Base-by-base conservation (phyloP, 2,329 filamentous ascomycete species). In the Coniochaeta prunicola region DNA sequence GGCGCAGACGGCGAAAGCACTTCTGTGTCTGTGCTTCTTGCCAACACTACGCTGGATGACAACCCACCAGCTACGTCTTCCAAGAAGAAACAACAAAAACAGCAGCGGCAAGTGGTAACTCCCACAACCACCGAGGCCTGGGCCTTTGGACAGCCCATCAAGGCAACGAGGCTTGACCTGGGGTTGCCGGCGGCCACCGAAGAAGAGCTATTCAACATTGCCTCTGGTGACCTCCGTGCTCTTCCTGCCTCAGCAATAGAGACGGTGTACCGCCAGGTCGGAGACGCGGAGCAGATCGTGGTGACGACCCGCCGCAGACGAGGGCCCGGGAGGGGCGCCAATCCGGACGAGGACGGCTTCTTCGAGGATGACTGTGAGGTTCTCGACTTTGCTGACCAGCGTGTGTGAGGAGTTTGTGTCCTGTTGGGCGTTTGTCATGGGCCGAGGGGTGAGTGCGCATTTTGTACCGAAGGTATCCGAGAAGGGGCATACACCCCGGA, bases 351-450 rank as follows among this genome's bases (percentile, higher is more conserved):
- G 59, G 86, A 88, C 58, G 89, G 88, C 2, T 96, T 96, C 72
- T 96, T 96, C 67, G 92, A 96, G 73, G 91, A 96, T 70, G 92
- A 96, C 69, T 94, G 90, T 65, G 91, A 96, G 71, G 89, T 96
- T 59, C 81, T 96, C 62, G 91, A 96, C 74, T 96, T 94, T 81
- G 90, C 91, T 26, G 84, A 86, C 66, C 84, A 87, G 73, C 76
- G 84, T 69, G 84, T 87, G 33, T 87, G 70, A 79, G 60, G 45
- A 30, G 30, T 56, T 33, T 15, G 5, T 21, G 3, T 15, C 34
- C 15, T 38, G 40, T 45, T 45, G n/a, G 10, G 3, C 24, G 38
- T 40, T 40, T 21, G 38, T 40, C 38, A 19, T 40, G 38, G 17
- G 38, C n/a, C 21, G 17, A n/a, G n/a, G 4, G 33, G 7, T 19